phyloP scores from a whole-genome alignment of 192 early-diverging fungal genomes.

The Linnemannia schmuckeri region DNA sequence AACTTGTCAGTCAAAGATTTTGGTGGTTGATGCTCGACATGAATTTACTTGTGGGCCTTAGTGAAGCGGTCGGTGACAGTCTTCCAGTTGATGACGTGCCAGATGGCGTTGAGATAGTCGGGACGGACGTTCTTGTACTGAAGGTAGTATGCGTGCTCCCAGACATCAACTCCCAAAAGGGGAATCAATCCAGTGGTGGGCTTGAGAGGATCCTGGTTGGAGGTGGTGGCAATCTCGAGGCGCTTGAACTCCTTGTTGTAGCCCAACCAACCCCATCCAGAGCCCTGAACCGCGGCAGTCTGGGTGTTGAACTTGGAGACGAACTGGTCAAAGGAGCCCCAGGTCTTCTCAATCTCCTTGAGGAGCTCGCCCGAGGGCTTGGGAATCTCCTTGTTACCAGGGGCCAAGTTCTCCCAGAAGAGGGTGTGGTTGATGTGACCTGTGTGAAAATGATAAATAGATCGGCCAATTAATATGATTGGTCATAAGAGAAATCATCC shows the following conservation, averaged over 20 bases:
- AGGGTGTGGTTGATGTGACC: constrained; percentile 91
- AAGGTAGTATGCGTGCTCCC: constrained; percentile 97
- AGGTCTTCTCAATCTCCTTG: constrained; percentile 83
- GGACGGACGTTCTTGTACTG: constrained; percentile 98
- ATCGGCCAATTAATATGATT: not conserved
- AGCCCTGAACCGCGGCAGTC: constrained; percentile 89
- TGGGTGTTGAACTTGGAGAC: constrained; percentile 79
- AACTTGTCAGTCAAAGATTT: not conserved
- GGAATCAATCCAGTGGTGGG: constrained; percentile 76
- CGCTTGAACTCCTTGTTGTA: constrained; percentile 83
- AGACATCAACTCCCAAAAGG: constrained; percentile 92
- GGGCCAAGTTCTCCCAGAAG: constrained; percentile 96
- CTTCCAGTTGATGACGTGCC: constrained; percentile 99
- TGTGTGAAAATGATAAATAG: not conserved
- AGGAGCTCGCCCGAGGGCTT: constrained; percentile 76
- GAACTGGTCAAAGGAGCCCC: constrained; percentile 88
- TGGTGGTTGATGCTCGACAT: not conserved
- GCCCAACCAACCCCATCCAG: constrained; percentile 98
- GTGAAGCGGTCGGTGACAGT: constrained; percentile 89
- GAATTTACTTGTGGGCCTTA: constrained; percentile 59
- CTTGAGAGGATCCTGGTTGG: constrained; percentile 88
- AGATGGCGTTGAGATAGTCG: constrained; percentile 96
- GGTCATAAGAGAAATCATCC: not conserved
- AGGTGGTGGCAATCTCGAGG: constrained; percentile 88
- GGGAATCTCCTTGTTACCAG: constrained; percentile 84